Percentiles rank a stretch among this genome's conserved stretches.
Evolutionary conservation across 257 asterid genomes (phyloP).

Genomic region (Solanum bulbocastanum): DNA sequence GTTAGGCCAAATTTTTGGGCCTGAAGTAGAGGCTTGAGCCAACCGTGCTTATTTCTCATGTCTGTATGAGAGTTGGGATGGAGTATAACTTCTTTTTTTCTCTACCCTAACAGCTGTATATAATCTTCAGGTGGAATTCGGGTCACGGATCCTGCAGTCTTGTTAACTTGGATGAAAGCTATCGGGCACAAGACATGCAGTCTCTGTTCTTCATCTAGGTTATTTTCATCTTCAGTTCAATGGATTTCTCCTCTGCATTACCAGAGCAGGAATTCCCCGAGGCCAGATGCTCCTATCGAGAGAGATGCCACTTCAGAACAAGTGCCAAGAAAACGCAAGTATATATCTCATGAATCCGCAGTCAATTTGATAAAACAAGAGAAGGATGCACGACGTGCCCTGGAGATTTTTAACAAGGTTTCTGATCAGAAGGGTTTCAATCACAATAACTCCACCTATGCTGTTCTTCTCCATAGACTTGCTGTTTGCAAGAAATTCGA

Average conservation of each 20-base stretch:
- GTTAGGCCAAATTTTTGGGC: background rate
- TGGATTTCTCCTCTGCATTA: conserved; percentile 41
- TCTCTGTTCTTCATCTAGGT: conserved; percentile 15
- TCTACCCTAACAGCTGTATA: background rate
- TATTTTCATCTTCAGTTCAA: conserved; percentile 32
- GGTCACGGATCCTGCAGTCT: background rate
- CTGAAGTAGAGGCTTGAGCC: background rate
- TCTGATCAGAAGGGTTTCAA: conserved; percentile 62
- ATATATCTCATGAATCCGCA: conserved; percentile 45
- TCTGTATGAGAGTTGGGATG: background rate
- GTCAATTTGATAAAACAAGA: conserved; percentile 48
- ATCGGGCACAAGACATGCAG: conserved; percentile 15
- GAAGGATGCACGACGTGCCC: conserved; percentile 49
- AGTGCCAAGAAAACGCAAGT: conserved; percentile 33
- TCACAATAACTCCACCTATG: conserved; percentile 75
- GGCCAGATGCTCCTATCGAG: conserved; percentile 25
- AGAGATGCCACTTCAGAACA: conserved; percentile 6
- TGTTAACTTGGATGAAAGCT: conserved; percentile 11
- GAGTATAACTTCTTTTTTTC: background rate
- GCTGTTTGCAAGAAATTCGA: conserved; percentile 52
- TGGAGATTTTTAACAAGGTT: conserved; percentile 55
- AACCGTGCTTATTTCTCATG: background rate
- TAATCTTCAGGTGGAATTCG: background rate
- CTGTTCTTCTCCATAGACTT: conserved; percentile 62
- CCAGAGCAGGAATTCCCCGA: background rate